Conservation (phyloP, 78 protist genomes). For the Mantamonas sphyraenae region DNA sequence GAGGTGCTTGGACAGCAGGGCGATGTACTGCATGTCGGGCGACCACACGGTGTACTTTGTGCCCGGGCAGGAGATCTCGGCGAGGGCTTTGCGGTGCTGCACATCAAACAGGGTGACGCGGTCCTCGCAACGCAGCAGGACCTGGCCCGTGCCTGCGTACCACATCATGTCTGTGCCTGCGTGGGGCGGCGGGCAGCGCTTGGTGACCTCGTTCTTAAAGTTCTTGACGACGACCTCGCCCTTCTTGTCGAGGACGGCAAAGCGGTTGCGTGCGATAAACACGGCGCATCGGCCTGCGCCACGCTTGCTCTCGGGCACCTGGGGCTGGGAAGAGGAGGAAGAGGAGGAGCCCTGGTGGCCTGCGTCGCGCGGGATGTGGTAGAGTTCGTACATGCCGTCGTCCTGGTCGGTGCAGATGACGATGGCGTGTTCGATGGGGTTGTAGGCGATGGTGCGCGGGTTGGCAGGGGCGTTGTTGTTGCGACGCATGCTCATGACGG, state of each 20-base stretch:
- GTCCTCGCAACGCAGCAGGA: slow-evolving; percentile 74
- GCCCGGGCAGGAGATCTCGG: slow-evolving; percentile 37
- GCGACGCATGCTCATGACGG: slow-evolving; percentile 23
- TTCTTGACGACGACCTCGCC: slow-evolving; percentile 62
- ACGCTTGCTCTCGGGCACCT: slow-evolving; percentile 41
- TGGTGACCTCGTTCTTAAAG: slow-evolving; percentile 70
- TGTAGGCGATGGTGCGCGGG: slow-evolving; percentile 50
- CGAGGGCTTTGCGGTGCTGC: slow-evolving; percentile 55
- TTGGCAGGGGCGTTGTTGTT: not conserved
- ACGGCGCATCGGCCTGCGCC: slow-evolving; percentile 77
- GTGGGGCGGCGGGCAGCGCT: slow-evolving; percentile 56
- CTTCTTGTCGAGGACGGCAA: slow-evolving; percentile 82
- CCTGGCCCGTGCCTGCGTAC: slow-evolving; percentile 78
- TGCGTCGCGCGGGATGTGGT: slow-evolving; percentile 44
- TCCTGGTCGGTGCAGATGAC: slow-evolving; percentile 52
- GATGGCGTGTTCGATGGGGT: slow-evolving; percentile 66
- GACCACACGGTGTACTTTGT: slow-evolving; percentile 88
- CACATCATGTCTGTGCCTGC: slow-evolving; percentile 60
- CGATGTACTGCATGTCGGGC: slow-evolving; percentile 67
- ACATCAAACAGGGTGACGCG: slow-evolving; percentile 77
- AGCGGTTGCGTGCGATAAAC: slow-evolving; percentile 83
- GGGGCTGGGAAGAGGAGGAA: not conserved
- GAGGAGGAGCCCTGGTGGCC: slow-evolving; percentile 2
- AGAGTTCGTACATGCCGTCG: slow-evolving; percentile 82
- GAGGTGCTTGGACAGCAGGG: slow-evolving; percentile 69